Percentiles rank a stretch among this genome's conserved stretches.
Evolutionary conservation across 2,329 filamentous ascomycete genomes (phyloP).

Genomic region (Phaeosphaeriaceae sp.): DNA sequence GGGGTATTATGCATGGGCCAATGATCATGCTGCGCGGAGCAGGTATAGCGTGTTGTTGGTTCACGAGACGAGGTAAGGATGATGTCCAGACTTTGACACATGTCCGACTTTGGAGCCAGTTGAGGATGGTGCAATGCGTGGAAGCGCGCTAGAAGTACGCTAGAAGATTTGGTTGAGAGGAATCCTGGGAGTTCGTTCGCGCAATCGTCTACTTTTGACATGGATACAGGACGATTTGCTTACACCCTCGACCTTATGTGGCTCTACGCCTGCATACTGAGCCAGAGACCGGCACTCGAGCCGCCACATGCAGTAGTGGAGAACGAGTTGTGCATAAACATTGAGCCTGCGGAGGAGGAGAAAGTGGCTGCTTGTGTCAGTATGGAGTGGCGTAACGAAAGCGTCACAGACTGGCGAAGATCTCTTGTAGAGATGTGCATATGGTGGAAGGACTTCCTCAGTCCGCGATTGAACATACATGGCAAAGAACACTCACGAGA

Average conservation of each 20-base stretch:
- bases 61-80: not conserved
- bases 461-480: too few relatives aligned
- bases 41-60: not conserved
- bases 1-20: not conserved
- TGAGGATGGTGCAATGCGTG: conserved; percentile 10
- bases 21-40: conserved; percentile 6
- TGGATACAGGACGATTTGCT: too few relatives aligned
- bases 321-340: too few relatives aligned
- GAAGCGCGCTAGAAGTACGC: conserved; percentile 32
- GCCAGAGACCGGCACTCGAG: too few relatives aligned
- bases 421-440: not conserved
- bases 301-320: too few relatives aligned
- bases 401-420: not conserved
- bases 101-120: not conserved
- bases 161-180: conserved; percentile 27
- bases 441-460: not conserved
- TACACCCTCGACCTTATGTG: too few relatives aligned
- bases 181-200: not conserved
- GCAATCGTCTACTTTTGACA: too few relatives aligned
- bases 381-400: too few relatives aligned
- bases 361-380: too few relatives aligned
- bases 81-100: not conserved
- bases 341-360: too few relatives aligned
- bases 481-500: too few relatives aligned
- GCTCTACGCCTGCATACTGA: too few relatives aligned